Evolutionary conservation across 1,284 basidiomycete species (phyloP).

Genomic region (Fomes fomentarius): DNA sequence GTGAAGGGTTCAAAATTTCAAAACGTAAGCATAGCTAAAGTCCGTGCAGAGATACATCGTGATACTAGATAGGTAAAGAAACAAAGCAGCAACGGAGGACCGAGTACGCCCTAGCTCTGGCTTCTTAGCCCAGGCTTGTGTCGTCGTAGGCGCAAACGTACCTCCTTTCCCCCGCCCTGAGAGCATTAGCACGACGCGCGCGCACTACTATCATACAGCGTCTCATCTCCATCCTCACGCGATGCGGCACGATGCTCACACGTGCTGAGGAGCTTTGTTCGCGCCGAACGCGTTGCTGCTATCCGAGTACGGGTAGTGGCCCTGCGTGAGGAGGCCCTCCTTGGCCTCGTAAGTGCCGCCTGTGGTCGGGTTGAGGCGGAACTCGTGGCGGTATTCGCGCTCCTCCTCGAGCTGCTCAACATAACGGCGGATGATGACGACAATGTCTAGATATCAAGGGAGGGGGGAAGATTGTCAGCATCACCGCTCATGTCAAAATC

Average conservation of each 20-base stretch:
- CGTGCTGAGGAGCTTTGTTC: background rate
- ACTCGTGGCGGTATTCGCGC: conserved; percentile 31
- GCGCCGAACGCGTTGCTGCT: conserved; percentile 30
- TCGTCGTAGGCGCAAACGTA: background rate
- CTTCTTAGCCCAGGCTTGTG: too few species aligned
- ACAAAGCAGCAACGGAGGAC: background rate
- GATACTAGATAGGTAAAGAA: background rate
- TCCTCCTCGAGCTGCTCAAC: conserved; percentile 36
- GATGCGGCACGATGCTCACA: background rate
- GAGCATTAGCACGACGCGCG: conserved; percentile 1
- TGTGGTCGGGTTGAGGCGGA: conserved; percentile 30
- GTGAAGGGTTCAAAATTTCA: too few species aligned
- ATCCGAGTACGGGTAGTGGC: conserved; percentile 35
- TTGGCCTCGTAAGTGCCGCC: conserved; percentile 32
- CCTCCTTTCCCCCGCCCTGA: background rate
- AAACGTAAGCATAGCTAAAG: background rate
- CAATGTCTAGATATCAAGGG: conserved; percentile 29
- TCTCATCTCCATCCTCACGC: background rate
- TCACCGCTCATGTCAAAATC: conserved; percentile 14
- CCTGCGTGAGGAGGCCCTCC: conserved; percentile 32
- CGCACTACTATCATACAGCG: conserved; percentile 5
- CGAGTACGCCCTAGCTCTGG: conserved; percentile 1
- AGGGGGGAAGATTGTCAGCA: conserved; percentile 6
- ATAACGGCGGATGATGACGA: conserved; percentile 34
- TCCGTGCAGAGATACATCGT: conserved; percentile 16